These are phyloP conservation scores for Solanum bukasovii DNA, from an alignment of 257 asterid species.

Conservation along the genomic window DNA sequence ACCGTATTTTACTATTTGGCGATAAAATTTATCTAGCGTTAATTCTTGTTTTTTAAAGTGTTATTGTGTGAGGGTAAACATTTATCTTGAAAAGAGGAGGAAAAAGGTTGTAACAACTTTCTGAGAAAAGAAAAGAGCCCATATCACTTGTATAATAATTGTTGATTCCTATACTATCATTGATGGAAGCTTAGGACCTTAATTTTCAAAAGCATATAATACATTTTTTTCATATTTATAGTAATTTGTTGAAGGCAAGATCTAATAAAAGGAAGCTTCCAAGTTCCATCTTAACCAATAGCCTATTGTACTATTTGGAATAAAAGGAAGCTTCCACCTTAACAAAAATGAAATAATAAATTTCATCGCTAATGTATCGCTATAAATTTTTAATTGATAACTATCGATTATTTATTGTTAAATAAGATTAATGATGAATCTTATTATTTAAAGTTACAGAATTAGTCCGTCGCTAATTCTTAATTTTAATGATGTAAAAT, in stretches of 20 bases:
- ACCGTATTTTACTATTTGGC: background rate
- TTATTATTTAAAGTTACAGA: no score
- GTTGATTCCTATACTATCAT: background rate
- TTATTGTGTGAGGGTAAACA: background rate
- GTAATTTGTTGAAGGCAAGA: background rate
- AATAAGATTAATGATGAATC: no score
- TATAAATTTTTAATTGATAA: no score
- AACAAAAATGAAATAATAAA: background rate
- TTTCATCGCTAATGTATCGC: no score
- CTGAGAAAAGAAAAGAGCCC: background rate
- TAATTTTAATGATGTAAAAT: no score
- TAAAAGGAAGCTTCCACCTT: background rate
- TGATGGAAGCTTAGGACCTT: background rate
- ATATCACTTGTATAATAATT: background rate
- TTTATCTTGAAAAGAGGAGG: background rate
- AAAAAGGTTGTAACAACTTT: background rate
- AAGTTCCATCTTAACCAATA: background rate
- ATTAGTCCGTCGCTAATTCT: no score
- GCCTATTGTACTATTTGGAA: no score
- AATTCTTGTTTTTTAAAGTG: no score
- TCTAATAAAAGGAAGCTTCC: background rate
- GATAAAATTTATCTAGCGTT: no score
- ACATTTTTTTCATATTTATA: background rate
- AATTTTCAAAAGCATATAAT: background rate
- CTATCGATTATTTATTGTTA: no score